Percentiles rank a stretch among this genome's conserved stretches.
Conservation (phyloP, 768 basidiomycete genomes). For the Collybia nuda region DNA sequence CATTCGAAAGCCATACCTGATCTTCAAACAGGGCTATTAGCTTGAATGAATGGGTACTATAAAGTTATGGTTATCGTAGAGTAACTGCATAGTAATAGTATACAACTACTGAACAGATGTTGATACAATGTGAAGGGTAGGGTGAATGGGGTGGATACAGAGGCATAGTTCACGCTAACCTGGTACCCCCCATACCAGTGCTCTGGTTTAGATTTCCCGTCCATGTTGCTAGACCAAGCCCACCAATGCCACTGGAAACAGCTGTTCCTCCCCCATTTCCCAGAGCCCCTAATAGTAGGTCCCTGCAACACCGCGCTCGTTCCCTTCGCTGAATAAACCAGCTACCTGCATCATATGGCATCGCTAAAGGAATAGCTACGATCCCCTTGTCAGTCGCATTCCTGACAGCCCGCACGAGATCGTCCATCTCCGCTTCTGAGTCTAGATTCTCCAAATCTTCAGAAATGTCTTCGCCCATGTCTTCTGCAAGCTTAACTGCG, state of each 20-base stretch:
- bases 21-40: too few relatives aligned
- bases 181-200: neutral
- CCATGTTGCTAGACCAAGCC: conserved; percentile 31
- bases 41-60: too few relatives aligned
- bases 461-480: conserved; percentile 53
- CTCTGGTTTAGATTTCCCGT: conserved; percentile 23
- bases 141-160: too few relatives aligned
- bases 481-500: conserved; percentile 47
- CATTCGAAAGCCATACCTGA: too few relatives aligned
- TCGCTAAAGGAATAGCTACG: conserved; percentile 66
- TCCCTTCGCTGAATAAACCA: conserved; percentile 82
- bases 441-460: conserved; percentile 81
- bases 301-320: conserved; percentile 57
- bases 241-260: conserved; percentile 25
- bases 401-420: conserved; percentile 62
- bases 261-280: conserved; percentile 35
- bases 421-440: conserved; percentile 83
- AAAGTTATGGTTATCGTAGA: too few relatives aligned
- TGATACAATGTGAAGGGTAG: too few relatives aligned
- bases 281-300: conserved; percentile 56
- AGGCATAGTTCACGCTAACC: neutral
- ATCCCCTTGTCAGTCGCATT: conserved; percentile 55
- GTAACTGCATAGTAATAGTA: too few relatives aligned
- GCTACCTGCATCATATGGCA: conserved; percentile 71
- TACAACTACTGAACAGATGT: too few relatives aligned